These are phyloP conservation scores for Sporothrix curviconia DNA, from an alignment of 2,329 filamentous ascomycete genomes.

Conservation along the genomic window DNA sequence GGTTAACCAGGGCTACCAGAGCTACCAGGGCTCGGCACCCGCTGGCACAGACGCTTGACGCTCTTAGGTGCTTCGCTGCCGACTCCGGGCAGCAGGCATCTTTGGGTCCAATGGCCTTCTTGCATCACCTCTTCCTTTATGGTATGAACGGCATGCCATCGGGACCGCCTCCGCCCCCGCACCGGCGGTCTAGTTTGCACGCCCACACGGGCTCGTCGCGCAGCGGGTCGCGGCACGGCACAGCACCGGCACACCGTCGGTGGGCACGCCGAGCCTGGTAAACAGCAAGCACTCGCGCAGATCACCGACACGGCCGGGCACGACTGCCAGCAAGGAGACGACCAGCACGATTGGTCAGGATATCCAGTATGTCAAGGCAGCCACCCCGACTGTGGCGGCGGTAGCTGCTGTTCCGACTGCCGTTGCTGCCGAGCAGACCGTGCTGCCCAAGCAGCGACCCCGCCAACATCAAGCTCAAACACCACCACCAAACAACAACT, in stretches of 20 bases:
- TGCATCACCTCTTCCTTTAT: constrained; percentile 23
- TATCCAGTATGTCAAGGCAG: too few relatives aligned
- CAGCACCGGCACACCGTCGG: constrained; percentile 19
- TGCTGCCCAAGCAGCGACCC: constrained; percentile 32
- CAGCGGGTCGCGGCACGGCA: constrained; percentile 15
- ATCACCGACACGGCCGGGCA: constrained; percentile 21
- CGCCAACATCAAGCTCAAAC: constrained; percentile 38
- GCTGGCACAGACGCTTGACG: constrained; percentile 33
- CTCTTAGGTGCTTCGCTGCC: constrained; percentile 42
- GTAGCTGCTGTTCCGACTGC: too few relatives aligned
- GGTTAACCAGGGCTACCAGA: constrained; percentile 25
- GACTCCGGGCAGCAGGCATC: constrained; percentile 30
- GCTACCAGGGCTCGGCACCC: constrained; percentile 21
- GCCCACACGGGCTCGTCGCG: constrained; percentile 34
- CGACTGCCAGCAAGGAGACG: not conserved
- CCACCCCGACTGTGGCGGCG: too few relatives aligned
- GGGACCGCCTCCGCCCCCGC: constrained; percentile 41
- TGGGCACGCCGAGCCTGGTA: not conserved
- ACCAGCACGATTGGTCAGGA: constrained; percentile 12
- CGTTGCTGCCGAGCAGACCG: constrained; percentile 14
- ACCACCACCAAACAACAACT: too few relatives aligned
- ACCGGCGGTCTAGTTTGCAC: constrained; percentile 48
- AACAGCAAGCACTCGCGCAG: constrained; percentile 21
- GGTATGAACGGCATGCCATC: constrained; percentile 17
- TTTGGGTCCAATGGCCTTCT: constrained; percentile 30